Conservation (phyloP, 169 alveolate species). For the Eimeria falciformis region DNA sequence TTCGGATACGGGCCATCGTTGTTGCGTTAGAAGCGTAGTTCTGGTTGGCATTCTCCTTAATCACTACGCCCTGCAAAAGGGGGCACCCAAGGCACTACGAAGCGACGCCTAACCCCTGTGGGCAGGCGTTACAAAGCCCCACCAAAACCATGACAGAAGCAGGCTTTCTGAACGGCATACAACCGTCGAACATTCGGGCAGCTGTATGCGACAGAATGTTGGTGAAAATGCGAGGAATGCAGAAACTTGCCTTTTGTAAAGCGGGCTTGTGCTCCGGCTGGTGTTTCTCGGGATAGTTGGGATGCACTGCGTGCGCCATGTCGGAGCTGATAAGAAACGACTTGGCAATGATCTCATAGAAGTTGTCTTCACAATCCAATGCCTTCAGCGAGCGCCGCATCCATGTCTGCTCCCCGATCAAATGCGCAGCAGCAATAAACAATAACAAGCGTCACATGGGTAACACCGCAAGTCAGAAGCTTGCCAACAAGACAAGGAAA, state of each 20-base stretch:
- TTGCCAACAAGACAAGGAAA: too few relatives aligned
- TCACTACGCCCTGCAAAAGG: constrained; percentile 77
- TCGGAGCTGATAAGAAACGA: constrained; percentile 84
- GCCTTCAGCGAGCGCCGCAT: constrained; percentile 57
- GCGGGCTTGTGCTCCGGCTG: constrained; percentile 91
- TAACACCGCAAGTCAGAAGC: too few relatives aligned
- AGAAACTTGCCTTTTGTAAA: constrained; percentile 90
- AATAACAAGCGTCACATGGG: neutral
- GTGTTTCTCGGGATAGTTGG: constrained; percentile 95
- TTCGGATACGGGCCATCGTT: constrained; percentile 58
- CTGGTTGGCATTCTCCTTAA: constrained; percentile 91
- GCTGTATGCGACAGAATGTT: neutral
- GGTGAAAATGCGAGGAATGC: neutral
- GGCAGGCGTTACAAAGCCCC: neutral
- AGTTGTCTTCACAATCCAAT: neutral
- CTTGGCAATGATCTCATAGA: constrained; percentile 39
- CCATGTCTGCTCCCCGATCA: constrained; percentile 70
- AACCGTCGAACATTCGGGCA: neutral
- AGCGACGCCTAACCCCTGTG: neutral
- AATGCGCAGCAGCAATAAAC: too few relatives aligned
- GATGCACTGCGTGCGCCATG: constrained; percentile 97
- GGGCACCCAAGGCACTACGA: neutral
- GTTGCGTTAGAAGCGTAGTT: constrained; percentile 92
- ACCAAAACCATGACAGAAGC: neutral
- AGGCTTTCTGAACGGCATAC: neutral